Conservation (phyloP, 345 rosid genomes). For the Nasturtium officinale region DNA sequence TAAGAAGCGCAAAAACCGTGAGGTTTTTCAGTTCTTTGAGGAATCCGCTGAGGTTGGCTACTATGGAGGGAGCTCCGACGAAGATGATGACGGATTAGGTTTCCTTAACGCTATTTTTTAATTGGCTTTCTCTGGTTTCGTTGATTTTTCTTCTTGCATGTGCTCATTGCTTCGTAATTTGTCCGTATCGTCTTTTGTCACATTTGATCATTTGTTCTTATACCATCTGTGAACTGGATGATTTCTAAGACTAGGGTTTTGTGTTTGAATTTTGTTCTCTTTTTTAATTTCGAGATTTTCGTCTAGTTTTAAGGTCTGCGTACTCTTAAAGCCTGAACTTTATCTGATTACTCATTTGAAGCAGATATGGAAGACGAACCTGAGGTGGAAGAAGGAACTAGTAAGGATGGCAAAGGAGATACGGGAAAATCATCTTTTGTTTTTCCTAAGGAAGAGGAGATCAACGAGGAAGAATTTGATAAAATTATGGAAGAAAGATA, state of each 20-base stretch:
- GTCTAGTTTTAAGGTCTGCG: not conserved
- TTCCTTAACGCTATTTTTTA: conserved; percentile 46
- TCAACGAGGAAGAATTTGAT: conserved; percentile 77
- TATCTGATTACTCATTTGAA: conserved; percentile 20
- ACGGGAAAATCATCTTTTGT: conserved; percentile 45
- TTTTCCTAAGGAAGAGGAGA: conserved; percentile 79
- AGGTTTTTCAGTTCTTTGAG: conserved; percentile 68
- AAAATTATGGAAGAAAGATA: conserved; percentile 84
- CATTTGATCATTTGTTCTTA: not conserved
- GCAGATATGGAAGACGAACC: conserved; percentile 59
- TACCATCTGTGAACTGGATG: not conserved
- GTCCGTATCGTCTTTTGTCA: not conserved
- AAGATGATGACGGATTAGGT: conserved; percentile 38
- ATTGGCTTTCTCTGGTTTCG: not conserved
- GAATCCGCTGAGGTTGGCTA: conserved; percentile 56
- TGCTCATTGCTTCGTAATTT: conserved; percentile 6
- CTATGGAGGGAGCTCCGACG: conserved; percentile 50
- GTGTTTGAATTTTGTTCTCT: conserved; percentile 5
- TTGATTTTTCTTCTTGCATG: conserved; percentile 30
- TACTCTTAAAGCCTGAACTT: conserved; percentile 6
- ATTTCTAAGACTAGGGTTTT: conserved; percentile 29
- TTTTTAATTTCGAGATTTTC: conserved; percentile 7
- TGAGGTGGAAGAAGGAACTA: conserved; percentile 47
- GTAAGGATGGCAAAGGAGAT: conserved; percentile 51
- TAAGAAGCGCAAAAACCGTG: conserved; percentile 51